Percentiles rank a stretch among this genome's conserved stretches.
Evolutionary conservation across 2,329 filamentous ascomycete genomes (phyloP).

Genomic region (Myriosclerotinia curreyana): DNA sequence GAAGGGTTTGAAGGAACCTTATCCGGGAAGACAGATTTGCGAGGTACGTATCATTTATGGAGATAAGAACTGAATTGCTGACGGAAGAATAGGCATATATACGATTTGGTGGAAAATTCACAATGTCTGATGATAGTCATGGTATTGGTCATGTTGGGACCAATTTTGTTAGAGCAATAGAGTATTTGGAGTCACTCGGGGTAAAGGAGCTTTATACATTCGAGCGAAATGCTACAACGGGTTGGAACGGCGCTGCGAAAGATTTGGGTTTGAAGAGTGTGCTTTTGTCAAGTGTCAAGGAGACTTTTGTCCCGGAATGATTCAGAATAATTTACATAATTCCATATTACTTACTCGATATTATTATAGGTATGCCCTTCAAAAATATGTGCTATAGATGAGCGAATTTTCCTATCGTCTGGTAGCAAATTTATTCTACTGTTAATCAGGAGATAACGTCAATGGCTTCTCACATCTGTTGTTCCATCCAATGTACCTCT

Average conservation of each 20-base stretch:
- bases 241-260: neutral
- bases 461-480: too few relatives aligned
- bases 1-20: conserved; percentile 88
- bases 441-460: too few relatives aligned
- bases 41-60: conserved; percentile 42
- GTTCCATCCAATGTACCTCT: too few relatives aligned
- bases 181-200: conserved; percentile 65
- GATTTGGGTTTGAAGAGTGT: conserved; percentile 25
- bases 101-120: conserved; percentile 72
- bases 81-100: conserved; percentile 54
- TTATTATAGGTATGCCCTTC: too few relatives aligned
- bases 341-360: neutral
- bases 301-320: conserved; percentile 28
- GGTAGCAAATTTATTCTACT: fast-evolving
- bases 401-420: neutral
- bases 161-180: conserved; percentile 70
- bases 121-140: conserved; percentile 93
- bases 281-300: conserved; percentile 27
- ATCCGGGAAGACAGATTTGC: conserved; percentile 76
- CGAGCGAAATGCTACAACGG: conserved; percentile 20
- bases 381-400: neutral
- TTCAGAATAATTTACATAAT: neutral
- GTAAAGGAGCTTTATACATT: conserved; percentile 55
- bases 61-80: neutral
- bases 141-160: conserved; percentile 82